Percentiles rank a stretch among this genome's conserved stretches.
Evolutionary conservation across 805 yeast genomes (phyloP).

Genomic region (Candida sithepensis): DNA sequence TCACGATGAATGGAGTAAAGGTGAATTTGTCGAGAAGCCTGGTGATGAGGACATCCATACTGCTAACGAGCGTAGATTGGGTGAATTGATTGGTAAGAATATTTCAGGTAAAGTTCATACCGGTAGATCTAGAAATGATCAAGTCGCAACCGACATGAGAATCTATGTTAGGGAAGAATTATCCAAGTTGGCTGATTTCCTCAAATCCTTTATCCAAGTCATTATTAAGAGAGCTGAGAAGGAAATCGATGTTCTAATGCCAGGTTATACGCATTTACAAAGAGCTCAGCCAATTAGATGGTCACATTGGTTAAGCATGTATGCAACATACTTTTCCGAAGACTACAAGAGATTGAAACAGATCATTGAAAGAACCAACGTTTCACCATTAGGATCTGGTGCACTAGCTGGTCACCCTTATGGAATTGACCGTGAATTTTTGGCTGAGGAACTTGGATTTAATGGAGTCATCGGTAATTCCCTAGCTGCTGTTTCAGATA

Average conservation of each 20-base stretch:
- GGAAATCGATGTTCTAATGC: constrained; percentile 93
- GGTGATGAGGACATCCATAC: constrained; percentile 99
- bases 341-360: constrained; percentile 84
- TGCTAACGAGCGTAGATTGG: constrained; percentile 96
- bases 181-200: constrained; percentile 51
- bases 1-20: constrained; percentile 75
- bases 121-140: constrained; percentile 98
- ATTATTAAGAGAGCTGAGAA: constrained; percentile 71
- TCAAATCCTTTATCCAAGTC: constrained; percentile 61
- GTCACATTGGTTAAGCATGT: constrained; percentile 95
- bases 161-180: constrained; percentile 82
- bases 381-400: constrained; percentile 93
- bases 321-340: constrained; percentile 90
- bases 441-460: constrained; percentile 80
- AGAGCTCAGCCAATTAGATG: constrained; percentile 99
- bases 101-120: constrained; percentile 98
- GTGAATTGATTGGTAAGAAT: constrained; percentile 89
- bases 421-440: constrained; percentile 92
- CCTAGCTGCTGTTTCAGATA: constrained; percentile 92
- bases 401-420: constrained; percentile 99
- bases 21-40: constrained; percentile 65
- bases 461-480: constrained; percentile 90
- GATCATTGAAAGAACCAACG: constrained; percentile 76
- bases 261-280: constrained; percentile 98
- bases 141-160: constrained; percentile 99